Percentiles rank a stretch among this genome's conserved stretches.
Conservation (phyloP, 441 rosid species). For the Hura crepitans region DNA sequence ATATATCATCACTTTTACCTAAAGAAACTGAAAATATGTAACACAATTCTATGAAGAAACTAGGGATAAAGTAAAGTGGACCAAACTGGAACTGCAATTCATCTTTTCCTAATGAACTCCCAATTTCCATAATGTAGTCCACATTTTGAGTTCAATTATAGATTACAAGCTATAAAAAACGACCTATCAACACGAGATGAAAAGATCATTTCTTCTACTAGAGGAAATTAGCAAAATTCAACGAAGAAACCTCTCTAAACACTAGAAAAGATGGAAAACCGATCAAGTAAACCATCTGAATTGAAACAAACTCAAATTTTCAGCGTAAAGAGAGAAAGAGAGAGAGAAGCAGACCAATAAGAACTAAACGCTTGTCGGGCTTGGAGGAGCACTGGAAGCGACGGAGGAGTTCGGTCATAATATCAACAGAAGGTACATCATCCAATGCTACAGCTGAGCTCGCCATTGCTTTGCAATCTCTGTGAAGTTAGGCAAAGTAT, state of each 20-base stretch:
- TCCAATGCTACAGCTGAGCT: conserved; percentile 50
- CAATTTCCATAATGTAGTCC: too few species aligned
- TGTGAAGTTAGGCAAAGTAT: not conserved
- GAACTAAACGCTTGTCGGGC: conserved; percentile 88
- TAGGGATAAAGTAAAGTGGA: too few species aligned
- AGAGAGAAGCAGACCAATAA: conserved; percentile 46
- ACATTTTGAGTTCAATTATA: too few species aligned
- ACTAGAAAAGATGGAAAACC: not conserved
- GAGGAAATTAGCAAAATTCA: not conserved
- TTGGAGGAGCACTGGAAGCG: conserved; percentile 84
- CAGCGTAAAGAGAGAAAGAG: not conserved
- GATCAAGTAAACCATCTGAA: not conserved
- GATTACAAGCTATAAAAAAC: not conserved
- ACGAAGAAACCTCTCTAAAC: not conserved
- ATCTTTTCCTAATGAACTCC: too few species aligned
- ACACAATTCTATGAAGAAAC: not conserved
- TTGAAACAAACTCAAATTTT: not conserved
- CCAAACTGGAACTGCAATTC: too few species aligned
- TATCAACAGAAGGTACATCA: conserved; percentile 68
- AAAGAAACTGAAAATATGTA: not conserved
- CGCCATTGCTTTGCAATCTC: conserved; percentile 42
- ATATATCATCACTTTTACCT: not conserved
- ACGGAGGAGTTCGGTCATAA: conserved; percentile 91
- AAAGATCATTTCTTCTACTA: not conserved
- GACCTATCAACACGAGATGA: not conserved